Evolutionary conservation across 345 rosid genomes (phyloP).

Genomic region (Euphorbia lathyris): DNA sequence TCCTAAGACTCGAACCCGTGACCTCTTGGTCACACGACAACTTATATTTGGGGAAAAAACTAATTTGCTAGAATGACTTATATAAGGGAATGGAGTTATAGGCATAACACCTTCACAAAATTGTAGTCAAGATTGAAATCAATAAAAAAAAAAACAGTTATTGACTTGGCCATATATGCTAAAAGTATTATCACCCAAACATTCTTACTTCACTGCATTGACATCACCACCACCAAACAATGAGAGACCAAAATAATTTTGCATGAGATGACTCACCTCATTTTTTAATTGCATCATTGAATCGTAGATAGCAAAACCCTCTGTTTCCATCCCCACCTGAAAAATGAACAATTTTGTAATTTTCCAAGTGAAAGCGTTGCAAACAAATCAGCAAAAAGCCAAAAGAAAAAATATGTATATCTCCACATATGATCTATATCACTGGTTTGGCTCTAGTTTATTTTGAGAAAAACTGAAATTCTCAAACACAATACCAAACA

Average conservation of each 20-base stretch:
- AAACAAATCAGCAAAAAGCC: neutral
- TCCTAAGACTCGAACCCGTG: too few relatives aligned
- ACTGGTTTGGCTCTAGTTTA: neutral
- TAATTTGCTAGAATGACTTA: too few relatives aligned
- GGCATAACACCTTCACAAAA: neutral
- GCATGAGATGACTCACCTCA: slow-evolving; percentile 39
- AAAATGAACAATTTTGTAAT: neutral
- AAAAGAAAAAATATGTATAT: neutral
- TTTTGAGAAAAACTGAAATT: neutral
- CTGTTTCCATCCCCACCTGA: slow-evolving; percentile 88
- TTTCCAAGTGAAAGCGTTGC: neutral
- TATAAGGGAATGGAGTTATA: too few relatives aligned
- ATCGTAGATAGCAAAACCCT: slow-evolving; percentile 92
- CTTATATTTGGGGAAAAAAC: too few relatives aligned
- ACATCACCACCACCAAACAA: neutral
- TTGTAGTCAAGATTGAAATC: neutral
- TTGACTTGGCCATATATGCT: neutral
- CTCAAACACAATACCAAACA: neutral
- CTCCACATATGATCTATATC: neutral
- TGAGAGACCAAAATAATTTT: neutral
- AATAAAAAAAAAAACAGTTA: neutral
- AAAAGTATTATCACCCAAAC: neutral
- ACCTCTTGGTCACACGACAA: too few relatives aligned
- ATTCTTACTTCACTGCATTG: neutral
- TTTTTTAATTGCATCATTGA: slow-evolving; percentile 65